A percentile compares a stretch with the other conserved stretches of the same genome.
phyloP scores from a whole-genome alignment of 352 stramenopile genomes.

The Pythium guiyangense region DNA sequence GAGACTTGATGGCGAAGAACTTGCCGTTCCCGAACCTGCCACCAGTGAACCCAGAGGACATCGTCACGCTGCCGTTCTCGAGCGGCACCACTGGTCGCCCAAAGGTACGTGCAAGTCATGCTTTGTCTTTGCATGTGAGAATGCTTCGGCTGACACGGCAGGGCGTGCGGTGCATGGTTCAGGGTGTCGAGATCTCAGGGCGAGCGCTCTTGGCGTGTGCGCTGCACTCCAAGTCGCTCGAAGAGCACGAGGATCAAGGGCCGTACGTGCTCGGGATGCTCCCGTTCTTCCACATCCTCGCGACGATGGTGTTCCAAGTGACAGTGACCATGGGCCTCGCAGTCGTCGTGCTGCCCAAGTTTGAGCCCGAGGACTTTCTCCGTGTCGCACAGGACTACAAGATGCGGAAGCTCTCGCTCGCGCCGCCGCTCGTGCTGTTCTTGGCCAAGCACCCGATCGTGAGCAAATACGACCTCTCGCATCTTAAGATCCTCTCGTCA shows the following conservation, averaged over 20 bases:
- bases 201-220: constrained; percentile 77
- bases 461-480: constrained; percentile 83
- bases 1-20: constrained; percentile 21
- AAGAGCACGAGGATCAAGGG: constrained; percentile 22
- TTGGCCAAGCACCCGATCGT: constrained; percentile 86
- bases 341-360: constrained; percentile 79
- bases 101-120: constrained; percentile 34
- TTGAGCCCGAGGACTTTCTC: constrained; percentile 85
- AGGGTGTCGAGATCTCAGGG: constrained; percentile 84
- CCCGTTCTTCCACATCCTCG: constrained; percentile 92
- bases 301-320: constrained; percentile 75
- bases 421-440: constrained; percentile 78
- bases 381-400: constrained; percentile 66
- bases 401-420: constrained; percentile 42
- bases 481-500: constrained; percentile 53
- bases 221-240: constrained; percentile 42
- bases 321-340: constrained; percentile 53
- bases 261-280: constrained; percentile 83
- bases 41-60: constrained; percentile 7
- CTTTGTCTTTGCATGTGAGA: not conserved
- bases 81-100: constrained; percentile 87
- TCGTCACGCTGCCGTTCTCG: constrained; percentile 80
- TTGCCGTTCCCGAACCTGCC: constrained; percentile 4
- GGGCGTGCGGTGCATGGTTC: not conserved
- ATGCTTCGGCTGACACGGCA: too few species aligned